Evolutionary conservation across 1,284 basidiomycete genomes (phyloP), one percentile per base, ranked within the genome.

Genomic region (Moniliella sp.): DNA sequence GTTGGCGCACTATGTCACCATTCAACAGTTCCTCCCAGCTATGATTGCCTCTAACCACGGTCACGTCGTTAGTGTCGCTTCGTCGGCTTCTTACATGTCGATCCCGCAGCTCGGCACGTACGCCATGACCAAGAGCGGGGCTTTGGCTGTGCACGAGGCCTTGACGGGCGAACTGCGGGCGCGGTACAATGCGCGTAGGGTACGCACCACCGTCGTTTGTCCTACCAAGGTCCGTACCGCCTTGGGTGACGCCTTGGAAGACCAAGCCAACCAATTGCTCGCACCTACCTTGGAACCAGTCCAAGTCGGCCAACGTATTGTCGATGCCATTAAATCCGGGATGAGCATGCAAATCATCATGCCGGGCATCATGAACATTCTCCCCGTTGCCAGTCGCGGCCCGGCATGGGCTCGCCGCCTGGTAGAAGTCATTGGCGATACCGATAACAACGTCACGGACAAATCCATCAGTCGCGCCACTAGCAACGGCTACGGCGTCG

Each of bases 201-300:
- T 59, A 8, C 46, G 56, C 13, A 48, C 56, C 3, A 48, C 56
- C 15, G 35, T 57, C 26, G 47, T 48, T 28, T 45, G 42, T 1
- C 56, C 56, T 9, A 55, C 52, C 28, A 59, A 59, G 33, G 56
- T 59, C n/a, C 40, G 43, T 19, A 59, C 56, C 26, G 40, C 50
- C 4, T 43, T 59, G 4, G 54, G 51, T 18, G 42, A 53, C 15
- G 51, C 46, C 2, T 49, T 59, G 45, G 49, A 56, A 26, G 48
- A 54, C 35, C 41, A 49, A 9, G 33, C 43, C 27, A 45, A 48
- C 15, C 41, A 42, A 8, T 59, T 59, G 40, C 36, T 57, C 30
- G 45, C 40, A n/a, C 56, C 54, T 14, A 48, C 45, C 10, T 39
- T 59, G 12, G 48, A 51, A 28, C 46, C 56, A 12, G 27, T 51